Base-by-base conservation (phyloP, 192 early-diverging fungal genomes). In the Coemansia sp. region DNA sequence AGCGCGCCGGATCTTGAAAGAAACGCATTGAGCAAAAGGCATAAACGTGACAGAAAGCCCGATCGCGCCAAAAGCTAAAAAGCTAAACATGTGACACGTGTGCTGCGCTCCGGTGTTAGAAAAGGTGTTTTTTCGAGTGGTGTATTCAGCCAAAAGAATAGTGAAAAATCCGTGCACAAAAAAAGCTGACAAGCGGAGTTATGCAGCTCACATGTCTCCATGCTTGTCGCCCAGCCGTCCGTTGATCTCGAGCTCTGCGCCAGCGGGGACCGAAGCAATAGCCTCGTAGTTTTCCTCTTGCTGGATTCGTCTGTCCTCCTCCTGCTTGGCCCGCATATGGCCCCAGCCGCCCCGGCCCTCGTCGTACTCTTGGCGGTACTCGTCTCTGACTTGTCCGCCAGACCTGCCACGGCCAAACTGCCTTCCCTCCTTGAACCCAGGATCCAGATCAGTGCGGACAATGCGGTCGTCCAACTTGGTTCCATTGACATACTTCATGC, bases 291-390 rank as follows among this genome's bases (percentile, higher is more conserved):
- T 87, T 31, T 88, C 85, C 10, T 94, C 93, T 50, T 77, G 78
- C 37, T 69, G 70, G 9, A 18, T 25, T 21, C 57, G 31, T 59
- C 89, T 83, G 60, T 91, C 89, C 35, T 83, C 84, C 42, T 91
- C 88, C 59, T 88, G 85, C 65, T 82, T 69, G 16, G 89, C 82
- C 39, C 85, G 79, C 48, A 90, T 83, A 64, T 93, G 93, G 64
- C 95, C 95, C 92, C 93, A 99, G 4, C 97, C 97, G 55, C 97
- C 97, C 38, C 95, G 87, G 6, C 93, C 95, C 41, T 91, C 89
- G 72, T 99, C 97, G 70, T 92, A 99, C 48, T 99, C 97, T 48
- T 88, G 86, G 16, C 97, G 88, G 76, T 94, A 93, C 73, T 99
- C 95, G 73, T 97, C 95, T 60, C 96, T 86, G 9, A 97, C 89